These are phyloP conservation scores for Polytolypa hystricis DNA, from an alignment of 2,329 filamentous ascomycete genomes.

Conservation along the genomic window DNA sequence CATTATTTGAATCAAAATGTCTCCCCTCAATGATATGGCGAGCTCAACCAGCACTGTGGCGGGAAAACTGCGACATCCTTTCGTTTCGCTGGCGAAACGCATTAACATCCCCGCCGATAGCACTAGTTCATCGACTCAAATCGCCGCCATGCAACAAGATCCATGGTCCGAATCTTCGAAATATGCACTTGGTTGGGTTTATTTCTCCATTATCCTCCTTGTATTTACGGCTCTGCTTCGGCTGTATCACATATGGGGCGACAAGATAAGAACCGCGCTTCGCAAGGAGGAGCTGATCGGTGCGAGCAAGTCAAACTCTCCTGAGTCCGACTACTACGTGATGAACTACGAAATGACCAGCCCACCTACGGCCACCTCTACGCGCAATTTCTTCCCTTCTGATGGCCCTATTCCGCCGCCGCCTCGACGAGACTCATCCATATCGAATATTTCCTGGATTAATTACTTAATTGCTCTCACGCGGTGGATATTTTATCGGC, in stretches of 20 bases:
- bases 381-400: conserved; percentile 65
- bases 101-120: conserved; percentile 47
- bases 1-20: too few relatives aligned
- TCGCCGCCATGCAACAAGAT: conserved; percentile 51
- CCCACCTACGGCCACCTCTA: conserved; percentile 48
- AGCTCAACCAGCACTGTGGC: not conserved
- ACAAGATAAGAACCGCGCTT: conserved; percentile 81
- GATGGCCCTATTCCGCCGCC: conserved; percentile 47
- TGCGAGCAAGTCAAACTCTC: conserved; percentile 43
- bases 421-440: conserved; percentile 54
- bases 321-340: conserved; percentile 50
- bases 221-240: conserved; percentile 56
- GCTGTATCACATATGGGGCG: conserved; percentile 81
- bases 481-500: conserved; percentile 80
- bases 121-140: conserved; percentile 43
- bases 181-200: conserved; percentile 79
- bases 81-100: conserved; percentile 31
- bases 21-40: not conserved
- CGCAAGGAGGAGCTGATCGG: conserved; percentile 68
- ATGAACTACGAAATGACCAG: conserved; percentile 53
- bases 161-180: conserved; percentile 74
- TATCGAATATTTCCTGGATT: conserved; percentile 61
- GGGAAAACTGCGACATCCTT: not conserved
- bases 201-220: conserved; percentile 67
- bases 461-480: conserved; percentile 75